Evolutionary conservation across 1,139 yeast genomes (phyloP).

Genomic region (Barnettozyma hawaiiensis): DNA sequence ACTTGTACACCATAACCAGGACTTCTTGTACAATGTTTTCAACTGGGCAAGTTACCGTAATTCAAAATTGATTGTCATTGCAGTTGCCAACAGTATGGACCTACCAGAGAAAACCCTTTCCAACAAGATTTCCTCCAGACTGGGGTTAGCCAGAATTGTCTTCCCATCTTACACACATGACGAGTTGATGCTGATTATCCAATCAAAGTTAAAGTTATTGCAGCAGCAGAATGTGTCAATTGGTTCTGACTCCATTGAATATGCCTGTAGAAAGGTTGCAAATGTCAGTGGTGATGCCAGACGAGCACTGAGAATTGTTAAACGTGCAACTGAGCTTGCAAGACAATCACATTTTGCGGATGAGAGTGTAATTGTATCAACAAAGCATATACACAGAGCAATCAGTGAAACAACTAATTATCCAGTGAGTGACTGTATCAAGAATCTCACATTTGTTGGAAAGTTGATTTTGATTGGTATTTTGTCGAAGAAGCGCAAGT

Average conservation of each 20-base stretch:
- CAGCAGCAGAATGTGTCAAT: conserved; percentile 38
- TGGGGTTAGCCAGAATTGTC: conserved; percentile 82
- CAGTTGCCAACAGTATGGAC: conserved; percentile 97
- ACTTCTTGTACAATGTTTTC: conserved; percentile 91
- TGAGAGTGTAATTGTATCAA: conserved; percentile 48
- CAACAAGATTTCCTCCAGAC: conserved; percentile 84
- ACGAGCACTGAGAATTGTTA: conserved; percentile 81
- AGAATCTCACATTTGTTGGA: conserved; percentile 57
- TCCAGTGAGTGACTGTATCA: conserved; percentile 57
- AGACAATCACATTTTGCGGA: conserved; percentile 27
- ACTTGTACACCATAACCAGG: conserved; percentile 76
- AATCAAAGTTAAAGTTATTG: conserved; percentile 57
- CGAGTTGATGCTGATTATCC: conserved; percentile 71
- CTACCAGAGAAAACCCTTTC: conserved; percentile 84
- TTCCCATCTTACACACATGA: conserved; percentile 84
- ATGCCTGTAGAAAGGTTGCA: conserved; percentile 91
- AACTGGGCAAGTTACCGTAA: conserved; percentile 90
- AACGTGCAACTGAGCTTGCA: conserved; percentile 88
- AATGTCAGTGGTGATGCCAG: conserved; percentile 97
- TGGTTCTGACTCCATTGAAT: conserved; percentile 75
- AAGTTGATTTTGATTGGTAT: conserved; percentile 69
- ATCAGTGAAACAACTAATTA: conserved; percentile 75
- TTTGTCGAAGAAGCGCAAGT: conserved; percentile 56
- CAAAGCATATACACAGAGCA: conserved; percentile 70
- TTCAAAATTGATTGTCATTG: conserved; percentile 80